A percentile compares a stretch with the other conserved stretches of the same genome.
These are phyloP conservation scores for Bipolaris victoriae DNA, from an alignment of 2,329 filamentous ascomycete species.

Conservation along the genomic window DNA sequence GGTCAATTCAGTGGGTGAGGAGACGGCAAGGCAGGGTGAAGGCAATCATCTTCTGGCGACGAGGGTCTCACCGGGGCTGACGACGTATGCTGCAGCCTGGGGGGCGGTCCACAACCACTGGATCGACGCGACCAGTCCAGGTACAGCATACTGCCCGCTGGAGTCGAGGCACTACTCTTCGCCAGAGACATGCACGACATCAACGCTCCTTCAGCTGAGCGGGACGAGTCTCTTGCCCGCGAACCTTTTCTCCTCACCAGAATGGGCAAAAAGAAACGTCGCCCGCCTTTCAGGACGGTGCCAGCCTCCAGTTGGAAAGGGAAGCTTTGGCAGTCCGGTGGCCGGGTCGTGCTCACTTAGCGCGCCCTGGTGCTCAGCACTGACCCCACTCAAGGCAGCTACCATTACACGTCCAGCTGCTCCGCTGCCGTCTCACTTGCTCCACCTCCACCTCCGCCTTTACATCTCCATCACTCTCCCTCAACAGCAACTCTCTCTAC, in stretches of 20 bases:
- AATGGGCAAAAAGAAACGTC: not conserved
- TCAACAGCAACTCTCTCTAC: conserved; percentile 6
- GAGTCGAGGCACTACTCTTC: not conserved
- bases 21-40: not conserved
- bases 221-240: not conserved
- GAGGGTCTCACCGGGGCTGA: conserved; percentile 8
- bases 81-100: conserved; percentile 7
- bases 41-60: not conserved
- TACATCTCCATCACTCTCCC: conserved; percentile 14
- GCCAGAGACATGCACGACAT: not conserved
- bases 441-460: conserved; percentile 20
- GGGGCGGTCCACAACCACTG: not conserved
- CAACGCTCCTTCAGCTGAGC: not conserved
- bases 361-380: conserved; percentile 15
- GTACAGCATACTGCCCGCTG: not conserved
- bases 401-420: conserved; percentile 21
- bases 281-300: not conserved
- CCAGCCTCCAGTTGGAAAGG: not conserved
- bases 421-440: conserved; percentile 22
- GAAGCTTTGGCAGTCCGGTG: conserved; percentile 15
- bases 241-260: not conserved
- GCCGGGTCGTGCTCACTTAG: conserved; percentile 9
- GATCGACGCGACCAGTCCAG: not conserved
- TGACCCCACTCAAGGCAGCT: conserved; percentile 28
- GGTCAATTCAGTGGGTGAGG: not conserved